These are phyloP conservation scores for Colletotrichum lindemuthianum DNA, from an alignment of 2,329 filamentous ascomycete genomes.

Conservation along the genomic window DNA sequence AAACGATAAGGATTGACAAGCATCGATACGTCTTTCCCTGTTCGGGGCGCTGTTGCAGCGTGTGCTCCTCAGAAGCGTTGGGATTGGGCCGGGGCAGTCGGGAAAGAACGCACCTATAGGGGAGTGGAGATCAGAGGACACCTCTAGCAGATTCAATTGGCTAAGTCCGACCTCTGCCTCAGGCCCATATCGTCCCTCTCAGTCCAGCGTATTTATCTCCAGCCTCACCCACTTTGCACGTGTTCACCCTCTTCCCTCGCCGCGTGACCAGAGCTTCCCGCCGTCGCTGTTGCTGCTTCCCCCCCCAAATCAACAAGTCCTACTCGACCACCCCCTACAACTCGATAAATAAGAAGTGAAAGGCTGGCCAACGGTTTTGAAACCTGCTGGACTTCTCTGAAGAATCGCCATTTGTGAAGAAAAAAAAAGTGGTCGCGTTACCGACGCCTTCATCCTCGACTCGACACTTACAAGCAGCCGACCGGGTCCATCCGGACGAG, in stretches of 20 bases:
- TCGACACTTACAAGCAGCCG: conserved; percentile 27
- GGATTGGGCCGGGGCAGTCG: conserved; percentile 35
- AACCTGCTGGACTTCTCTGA: conserved; percentile 11
- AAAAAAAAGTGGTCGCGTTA: conserved; percentile 17
- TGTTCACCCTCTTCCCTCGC: conserved; percentile 50
- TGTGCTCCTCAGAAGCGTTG: conserved; percentile 31
- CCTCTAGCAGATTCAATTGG: conserved; percentile 27
- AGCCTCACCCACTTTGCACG: conserved; percentile 51
- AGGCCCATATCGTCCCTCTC: conserved; percentile 26
- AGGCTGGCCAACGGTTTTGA: conserved; percentile 19
- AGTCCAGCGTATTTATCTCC: conserved; percentile 46
- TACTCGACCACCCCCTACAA: conserved; percentile 24
- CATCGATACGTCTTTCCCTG: conserved; percentile 4
- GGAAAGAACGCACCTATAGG: conserved; percentile 29
- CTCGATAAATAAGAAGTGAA: conserved; percentile 29
- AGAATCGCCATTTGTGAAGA: conserved; percentile 27
- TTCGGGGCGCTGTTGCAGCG: conserved; percentile 19
- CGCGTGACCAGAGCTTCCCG: conserved; percentile 48
- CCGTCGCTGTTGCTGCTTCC: conserved; percentile 19
- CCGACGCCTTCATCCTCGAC: neutral
- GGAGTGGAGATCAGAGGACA: neutral
- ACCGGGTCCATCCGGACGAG: conserved; percentile 33
- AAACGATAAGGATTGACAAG: conserved; percentile 27
- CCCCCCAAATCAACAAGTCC: conserved; percentile 25
- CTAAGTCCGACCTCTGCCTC: conserved; percentile 20